Evolutionary conservation across 192 early-diverging fungal genomes (phyloP).

Genomic region (Mortierella alpina): DNA sequence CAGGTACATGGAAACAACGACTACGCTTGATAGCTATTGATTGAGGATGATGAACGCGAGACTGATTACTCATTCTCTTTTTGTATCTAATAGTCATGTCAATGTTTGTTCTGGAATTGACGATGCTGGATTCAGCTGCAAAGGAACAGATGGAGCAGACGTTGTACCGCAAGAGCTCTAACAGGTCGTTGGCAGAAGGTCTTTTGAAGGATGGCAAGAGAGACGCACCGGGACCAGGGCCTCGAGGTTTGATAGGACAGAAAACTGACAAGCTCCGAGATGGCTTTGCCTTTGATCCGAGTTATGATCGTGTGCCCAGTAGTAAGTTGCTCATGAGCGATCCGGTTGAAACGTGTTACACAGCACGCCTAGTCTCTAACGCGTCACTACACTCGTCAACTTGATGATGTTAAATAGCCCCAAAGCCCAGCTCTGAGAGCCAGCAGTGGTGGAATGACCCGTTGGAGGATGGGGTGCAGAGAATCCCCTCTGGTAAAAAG

Average conservation of each 20-base stretch:
- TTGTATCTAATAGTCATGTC: conserved; percentile 23
- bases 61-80: background rate
- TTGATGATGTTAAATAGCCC: conserved; percentile 29
- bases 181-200: background rate
- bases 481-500: conserved; percentile 33
- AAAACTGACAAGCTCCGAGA: background rate
- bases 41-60: background rate
- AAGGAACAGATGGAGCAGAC: conserved; percentile 61
- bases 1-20: conserved; percentile 52
- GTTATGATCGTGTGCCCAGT: background rate
- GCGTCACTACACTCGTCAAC: background rate
- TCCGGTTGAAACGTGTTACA: background rate
- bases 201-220: background rate
- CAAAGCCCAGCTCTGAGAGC: conserved; percentile 62
- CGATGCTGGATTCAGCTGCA: conserved; percentile 57
- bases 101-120: conserved; percentile 52
- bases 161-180: conserved; percentile 59
- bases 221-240: background rate
- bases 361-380: background rate
- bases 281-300: background rate
- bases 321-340: too few relatives aligned
- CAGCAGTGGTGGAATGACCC: conserved; percentile 68
- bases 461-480: conserved; percentile 15
- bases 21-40: background rate
- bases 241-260: background rate